Evolutionary conservation across 495 filamentous ascomycete species (phyloP).

Genomic region (Letharia lupina): DNA sequence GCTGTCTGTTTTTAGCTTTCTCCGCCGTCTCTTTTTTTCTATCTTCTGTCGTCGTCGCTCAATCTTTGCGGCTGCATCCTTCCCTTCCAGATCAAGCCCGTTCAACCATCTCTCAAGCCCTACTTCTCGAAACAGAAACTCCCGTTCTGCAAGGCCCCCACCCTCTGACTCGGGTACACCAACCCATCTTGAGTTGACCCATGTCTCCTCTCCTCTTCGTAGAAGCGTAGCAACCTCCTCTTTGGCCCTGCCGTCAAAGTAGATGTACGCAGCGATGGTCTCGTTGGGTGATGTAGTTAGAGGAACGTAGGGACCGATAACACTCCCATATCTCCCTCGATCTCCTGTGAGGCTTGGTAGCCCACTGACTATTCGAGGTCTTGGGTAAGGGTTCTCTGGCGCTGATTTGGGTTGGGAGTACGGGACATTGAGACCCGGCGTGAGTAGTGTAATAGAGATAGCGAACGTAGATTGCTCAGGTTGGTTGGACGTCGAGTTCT

Average conservation of each 20-base stretch:
- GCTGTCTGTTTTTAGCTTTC: conserved; percentile 42
- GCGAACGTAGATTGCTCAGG: conserved; percentile 91
- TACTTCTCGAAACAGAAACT: conserved; percentile 96
- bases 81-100: conserved; percentile 82
- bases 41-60: conserved; percentile 80
- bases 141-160: conserved; percentile 87
- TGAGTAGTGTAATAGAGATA: conserved; percentile 91
- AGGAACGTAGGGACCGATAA: conserved; percentile 78
- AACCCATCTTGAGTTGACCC: conserved; percentile 98
- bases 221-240: conserved; percentile 95
- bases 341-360: conserved; percentile 50
- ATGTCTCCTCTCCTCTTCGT: conserved; percentile 90
- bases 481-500: conserved; percentile 55
- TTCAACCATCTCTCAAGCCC: conserved; percentile 94
- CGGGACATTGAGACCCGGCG: conserved; percentile 75
- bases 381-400: conserved; percentile 60
- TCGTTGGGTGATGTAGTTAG: conserved; percentile 85
- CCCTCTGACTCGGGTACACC: conserved; percentile 85
- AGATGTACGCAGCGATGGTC: conserved; percentile 96
- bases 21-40: conserved; percentile 71
- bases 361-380: conserved; percentile 67
- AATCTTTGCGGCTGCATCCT: conserved; percentile 78
- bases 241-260: conserved; percentile 92
- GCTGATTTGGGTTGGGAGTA: conserved; percentile 79
- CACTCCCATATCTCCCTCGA: conserved; percentile 45